Evolutionary conservation across 345 rosid species (phyloP), one percentile per base, ranked within the genome.

Genomic region (Raphanus sativus): DNA sequence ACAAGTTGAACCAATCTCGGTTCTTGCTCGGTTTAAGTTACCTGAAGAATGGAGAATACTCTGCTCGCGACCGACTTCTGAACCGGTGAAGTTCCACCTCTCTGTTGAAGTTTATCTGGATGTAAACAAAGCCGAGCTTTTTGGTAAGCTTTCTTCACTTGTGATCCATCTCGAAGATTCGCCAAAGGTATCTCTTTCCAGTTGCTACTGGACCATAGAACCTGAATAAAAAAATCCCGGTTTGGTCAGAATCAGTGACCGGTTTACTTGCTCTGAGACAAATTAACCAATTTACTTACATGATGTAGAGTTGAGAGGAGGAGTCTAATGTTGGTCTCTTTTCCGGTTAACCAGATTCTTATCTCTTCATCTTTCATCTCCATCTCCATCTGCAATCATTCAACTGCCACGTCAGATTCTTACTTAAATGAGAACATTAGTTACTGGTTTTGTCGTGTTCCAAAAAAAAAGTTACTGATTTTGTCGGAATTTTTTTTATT

Each of bases 61-160:
- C 87, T 87, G 34, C 86, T 85, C 3, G 98, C 97, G 3, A 92
- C 69, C 60, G 86, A 86, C 63, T 90, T 94, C 38, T 92, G 97
- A n/a, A 73, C 78, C 3, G 34, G 69, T 21, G 95, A 84, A 36
- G 91, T 89, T 74, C 94, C 82, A 77, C 94, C 82, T 83, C 94
- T 85, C 75, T 94, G 98, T 74, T 92, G 98, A 40, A 94, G 76
- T 78, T 90, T 92, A 83, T 90, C 97, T 1, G 98, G 98, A 79
- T 94, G 98, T 73, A 94, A 92, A 77, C 98, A 94, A 55, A 90
- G 86, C 78, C 97, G 86, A 55, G 97, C 97, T 83, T 86, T 90
- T 81, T 92, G 98, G 71, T 94, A 92, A 70, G 95, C 97, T 83
- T 87, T 94, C 83, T 89, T 92, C 62, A 94, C 97, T 26, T 89